Evolutionary conservation across 371 early-diverging fungal species (phyloP).

Genomic region (Actinomucor elegans): DNA sequence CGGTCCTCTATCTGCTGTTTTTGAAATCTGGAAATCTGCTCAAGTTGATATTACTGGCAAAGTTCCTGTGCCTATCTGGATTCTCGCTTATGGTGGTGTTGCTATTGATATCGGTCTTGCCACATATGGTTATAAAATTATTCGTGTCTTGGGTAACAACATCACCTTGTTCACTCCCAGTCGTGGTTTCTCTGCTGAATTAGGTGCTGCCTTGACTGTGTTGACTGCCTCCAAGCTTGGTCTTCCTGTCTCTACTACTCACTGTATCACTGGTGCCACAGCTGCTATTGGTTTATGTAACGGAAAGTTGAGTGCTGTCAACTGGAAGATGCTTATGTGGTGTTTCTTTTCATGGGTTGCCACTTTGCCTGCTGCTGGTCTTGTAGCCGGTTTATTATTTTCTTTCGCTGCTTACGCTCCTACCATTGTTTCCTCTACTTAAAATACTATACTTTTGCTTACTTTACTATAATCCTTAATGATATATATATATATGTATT

Average conservation of each 20-base stretch:
- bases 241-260: slow-evolving; percentile 88
- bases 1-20: slow-evolving; percentile 74
- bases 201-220: slow-evolving; percentile 84
- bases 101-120: slow-evolving; percentile 82
- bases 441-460: too few species aligned
- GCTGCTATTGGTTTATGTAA: slow-evolving; percentile 84
- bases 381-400: slow-evolving; percentile 66
- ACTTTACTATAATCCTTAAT: too few species aligned
- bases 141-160: slow-evolving; percentile 81
- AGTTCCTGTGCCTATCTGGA: slow-evolving; percentile 71
- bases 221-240: slow-evolving; percentile 80
- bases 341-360: slow-evolving; percentile 77
- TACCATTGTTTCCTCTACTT: background rate
- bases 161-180: slow-evolving; percentile 81
- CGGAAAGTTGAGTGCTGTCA: slow-evolving; percentile 68
- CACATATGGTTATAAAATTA: slow-evolving; percentile 71
- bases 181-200: slow-evolving; percentile 83
- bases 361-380: slow-evolving; percentile 79
- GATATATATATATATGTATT: too few species aligned
- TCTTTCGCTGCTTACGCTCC: slow-evolving; percentile 12
- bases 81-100: slow-evolving; percentile 74
- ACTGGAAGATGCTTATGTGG: slow-evolving; percentile 80
- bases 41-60: slow-evolving; percentile 50
- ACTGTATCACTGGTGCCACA: slow-evolving; percentile 86
- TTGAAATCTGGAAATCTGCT: slow-evolving; percentile 68